phyloP scores from a whole-genome alignment of 2,329 filamentous ascomycete genomes.

The Epichloe hybrida region DNA sequence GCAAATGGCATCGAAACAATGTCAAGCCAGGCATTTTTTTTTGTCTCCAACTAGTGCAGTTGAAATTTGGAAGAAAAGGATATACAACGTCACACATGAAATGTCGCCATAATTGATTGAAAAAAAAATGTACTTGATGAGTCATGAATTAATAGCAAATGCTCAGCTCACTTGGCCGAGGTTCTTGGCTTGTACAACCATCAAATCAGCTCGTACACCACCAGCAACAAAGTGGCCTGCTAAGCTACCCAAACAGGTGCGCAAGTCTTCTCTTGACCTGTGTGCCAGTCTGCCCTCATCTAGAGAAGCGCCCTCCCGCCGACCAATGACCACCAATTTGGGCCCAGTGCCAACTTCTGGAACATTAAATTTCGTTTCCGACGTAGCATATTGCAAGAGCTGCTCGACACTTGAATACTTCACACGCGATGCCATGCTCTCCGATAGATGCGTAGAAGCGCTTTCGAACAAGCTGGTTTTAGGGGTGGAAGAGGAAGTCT shows the following conservation, averaged over 20 bases:
- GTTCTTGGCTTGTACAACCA: constrained; percentile 19
- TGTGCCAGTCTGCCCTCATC: constrained; percentile 12
- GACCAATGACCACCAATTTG: constrained; percentile 13
- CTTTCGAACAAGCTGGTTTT: constrained; percentile 6
- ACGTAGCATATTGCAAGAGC: constrained; percentile 9
- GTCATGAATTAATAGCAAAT: not conserved
- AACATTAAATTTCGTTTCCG: constrained; percentile 4
- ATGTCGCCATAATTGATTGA: not conserved
- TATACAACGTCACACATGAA: not conserved
- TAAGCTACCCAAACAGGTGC: constrained; percentile 12
- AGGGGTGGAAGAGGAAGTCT: constrained; percentile 1
- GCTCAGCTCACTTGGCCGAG: not conserved
- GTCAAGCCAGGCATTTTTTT: no score
- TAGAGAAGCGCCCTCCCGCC: constrained; percentile 7
- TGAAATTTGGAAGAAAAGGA: no score
- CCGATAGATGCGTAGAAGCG: constrained; percentile 4
- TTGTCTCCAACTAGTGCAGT: no score
- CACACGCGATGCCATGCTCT: constrained; percentile 8
- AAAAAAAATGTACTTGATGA: not conserved
- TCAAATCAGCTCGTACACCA: constrained; percentile 12
- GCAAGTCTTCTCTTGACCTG: constrained; percentile 9
- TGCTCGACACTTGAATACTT: constrained; percentile 11
- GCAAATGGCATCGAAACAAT: no score
- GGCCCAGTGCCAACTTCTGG: constrained; percentile 5
- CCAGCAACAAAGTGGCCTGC: constrained; percentile 12